Evolutionary conservation across 305 asterid genomes (phyloP), one percentile per base, ranked within the genome.

Genomic region (Rubia peregrina): DNA sequence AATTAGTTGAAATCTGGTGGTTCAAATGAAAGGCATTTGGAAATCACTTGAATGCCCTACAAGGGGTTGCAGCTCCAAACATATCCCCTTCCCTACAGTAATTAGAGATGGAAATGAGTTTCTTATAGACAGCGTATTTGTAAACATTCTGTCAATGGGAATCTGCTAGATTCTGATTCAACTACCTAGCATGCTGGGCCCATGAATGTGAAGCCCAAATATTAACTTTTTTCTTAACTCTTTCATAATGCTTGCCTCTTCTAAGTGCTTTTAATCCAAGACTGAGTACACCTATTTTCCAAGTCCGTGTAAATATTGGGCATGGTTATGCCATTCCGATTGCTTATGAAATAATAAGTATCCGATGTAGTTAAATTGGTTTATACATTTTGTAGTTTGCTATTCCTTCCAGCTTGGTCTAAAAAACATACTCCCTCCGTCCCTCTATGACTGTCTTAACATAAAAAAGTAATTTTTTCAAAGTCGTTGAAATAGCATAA

Each of bases 81-180:
- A 33, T 62, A 36, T 62, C 44, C 46, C 22, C 24, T 16, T 62
- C 46, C 66, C 22, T 36, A 3, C 10, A 14, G 9, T 17, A 48
- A 48, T n/a, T 48, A 33, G 42, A 21, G 49, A 68, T 26, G 49
- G 49, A 56, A 69, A 55, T n/a, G 71, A 30, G 61, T 16, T 14
- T 17, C 44, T 7, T 33, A 48, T 5, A 43, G 16, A 11, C 33
- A 22, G 38, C 21, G 1, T 46, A 14, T 9, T 48, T 67, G 44
- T 48, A 30, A 41, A 30, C 41, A 48, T 9, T 14, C 71, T 44
- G 30, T 30, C 67, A n/a, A 36, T 8, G 65, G 21, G 11, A 61
- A 61, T 30, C 43, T 61, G 40, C 65, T 60, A 57, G 57, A 51
- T 30, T 53, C 61, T 55, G 26, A 55, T 55, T 66, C 17, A 66